These are phyloP conservation scores for Collybia sp. DNA, from an alignment of 768 basidiomycete species.

Conservation along the genomic window DNA sequence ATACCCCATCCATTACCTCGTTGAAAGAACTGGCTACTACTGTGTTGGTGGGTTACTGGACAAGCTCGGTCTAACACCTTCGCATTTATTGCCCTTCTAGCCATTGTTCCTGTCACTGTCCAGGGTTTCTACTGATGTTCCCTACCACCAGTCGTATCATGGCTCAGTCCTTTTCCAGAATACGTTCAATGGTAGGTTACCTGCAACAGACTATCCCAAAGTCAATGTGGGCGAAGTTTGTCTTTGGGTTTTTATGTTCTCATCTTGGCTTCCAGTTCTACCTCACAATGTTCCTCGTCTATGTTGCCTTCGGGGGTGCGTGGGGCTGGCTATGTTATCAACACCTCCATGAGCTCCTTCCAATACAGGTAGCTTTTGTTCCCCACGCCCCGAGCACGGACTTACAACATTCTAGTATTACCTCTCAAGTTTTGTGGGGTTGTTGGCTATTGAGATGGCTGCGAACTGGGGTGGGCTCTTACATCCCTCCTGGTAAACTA, in stretches of 20 bases:
- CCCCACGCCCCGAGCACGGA: not conserved
- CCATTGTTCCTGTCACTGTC: constrained; percentile 87
- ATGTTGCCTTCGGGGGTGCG: constrained; percentile 54
- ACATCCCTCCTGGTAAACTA: not conserved
- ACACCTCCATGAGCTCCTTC: constrained; percentile 79
- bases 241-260: constrained; percentile 1
- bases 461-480: constrained; percentile 72
- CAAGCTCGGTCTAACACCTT: too few relatives aligned
- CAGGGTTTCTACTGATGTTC: constrained; percentile 47
- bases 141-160: constrained; percentile 73
- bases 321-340: constrained; percentile 88
- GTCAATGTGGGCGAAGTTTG: constrained; percentile 65
- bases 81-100: constrained; percentile 28
- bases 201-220: constrained; percentile 97
- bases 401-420: constrained; percentile 57
- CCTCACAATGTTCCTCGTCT: constrained; percentile 77
- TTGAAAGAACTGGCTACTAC: constrained; percentile 89
- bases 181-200: constrained; percentile 80
- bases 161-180: constrained; percentile 86
- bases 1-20: constrained; percentile 76
- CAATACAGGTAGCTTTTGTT: constrained; percentile 64
- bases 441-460: constrained; percentile 92
- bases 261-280: constrained; percentile 61
- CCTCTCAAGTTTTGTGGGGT: constrained; percentile 79
- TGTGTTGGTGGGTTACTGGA: constrained; percentile 71